Percentiles rank a stretch among this genome's conserved stretches.
These are phyloP conservation scores for Solanum pimpinellifolium DNA, from an alignment of 257 asterid genomes.

Conservation along the genomic window DNA sequence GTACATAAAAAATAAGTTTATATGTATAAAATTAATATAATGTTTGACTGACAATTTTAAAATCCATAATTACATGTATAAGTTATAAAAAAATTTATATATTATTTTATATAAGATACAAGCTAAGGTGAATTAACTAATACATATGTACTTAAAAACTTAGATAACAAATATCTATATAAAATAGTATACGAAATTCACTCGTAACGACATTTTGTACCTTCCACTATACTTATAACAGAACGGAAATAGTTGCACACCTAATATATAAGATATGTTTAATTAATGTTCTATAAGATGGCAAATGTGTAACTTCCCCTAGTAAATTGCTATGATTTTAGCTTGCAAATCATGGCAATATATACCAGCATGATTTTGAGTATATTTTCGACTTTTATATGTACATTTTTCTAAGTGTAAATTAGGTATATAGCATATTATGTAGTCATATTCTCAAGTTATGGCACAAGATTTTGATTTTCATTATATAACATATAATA, in stretches of 20 bases:
- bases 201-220: neutral
- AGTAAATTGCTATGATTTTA: neutral
- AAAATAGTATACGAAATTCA: neutral
- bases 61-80: no score
- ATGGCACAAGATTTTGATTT: no score
- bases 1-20: no score
- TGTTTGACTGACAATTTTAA: no score
- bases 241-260: neutral
- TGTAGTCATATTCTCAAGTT: no score
- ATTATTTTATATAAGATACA: no score
- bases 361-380: neutral
- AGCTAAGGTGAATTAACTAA: neutral
- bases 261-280: neutral
- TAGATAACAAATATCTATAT: no score
- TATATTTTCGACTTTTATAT: neutral
- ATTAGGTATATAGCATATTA: no score
- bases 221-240: neutral
- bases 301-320: neutral
- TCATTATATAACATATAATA: no score
- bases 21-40: no score
- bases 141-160: no score
- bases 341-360: neutral
- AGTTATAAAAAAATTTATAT: no score
- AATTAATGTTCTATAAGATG: neutral
- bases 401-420: neutral